Evolutionary conservation across 208 protist genomes (phyloP).

Genomic region (Trypanosomatidae sp.): DNA sequence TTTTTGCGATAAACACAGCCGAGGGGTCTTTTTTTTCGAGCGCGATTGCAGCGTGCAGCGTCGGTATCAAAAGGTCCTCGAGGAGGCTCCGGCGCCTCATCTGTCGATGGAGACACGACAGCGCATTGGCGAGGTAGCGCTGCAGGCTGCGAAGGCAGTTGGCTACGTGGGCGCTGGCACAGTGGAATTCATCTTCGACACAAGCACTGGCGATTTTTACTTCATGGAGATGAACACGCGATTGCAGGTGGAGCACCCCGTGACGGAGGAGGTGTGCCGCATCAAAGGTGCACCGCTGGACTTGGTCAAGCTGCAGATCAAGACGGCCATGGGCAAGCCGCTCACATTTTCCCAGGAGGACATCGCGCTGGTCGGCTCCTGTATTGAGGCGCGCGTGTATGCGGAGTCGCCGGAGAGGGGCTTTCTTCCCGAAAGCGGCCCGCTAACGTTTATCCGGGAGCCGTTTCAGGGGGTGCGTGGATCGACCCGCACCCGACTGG

Average conservation of each 20-base stretch:
- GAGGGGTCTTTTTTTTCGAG: conserved; percentile 93
- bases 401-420: conserved; percentile 91
- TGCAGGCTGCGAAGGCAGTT: conserved; percentile 83
- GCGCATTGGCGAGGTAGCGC: conserved; percentile 82
- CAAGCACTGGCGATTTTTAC: conserved; percentile 87
- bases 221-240: conserved; percentile 99
- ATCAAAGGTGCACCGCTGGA: conserved; percentile 69
- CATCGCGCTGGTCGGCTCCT: conserved; percentile 64
- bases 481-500: conserved; percentile 48
- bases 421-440: conserved; percentile 83
- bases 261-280: conserved; percentile 95
- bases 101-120: conserved; percentile 52
- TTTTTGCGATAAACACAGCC: conserved; percentile 90
- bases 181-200: conserved; percentile 98
- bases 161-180: conserved; percentile 96
- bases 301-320: conserved; percentile 95
- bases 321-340: conserved; percentile 61
- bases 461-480: conserved; percentile 36
- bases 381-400: conserved; percentile 95
- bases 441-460: conserved; percentile 29
- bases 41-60: conserved; percentile 96
- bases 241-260: conserved; percentile 95
- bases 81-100: conserved; percentile 87
- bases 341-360: conserved; percentile 83
- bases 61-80: conserved; percentile 95